Conservation (phyloP, 305 asterid species). For the Solanum hybrid region DNA sequence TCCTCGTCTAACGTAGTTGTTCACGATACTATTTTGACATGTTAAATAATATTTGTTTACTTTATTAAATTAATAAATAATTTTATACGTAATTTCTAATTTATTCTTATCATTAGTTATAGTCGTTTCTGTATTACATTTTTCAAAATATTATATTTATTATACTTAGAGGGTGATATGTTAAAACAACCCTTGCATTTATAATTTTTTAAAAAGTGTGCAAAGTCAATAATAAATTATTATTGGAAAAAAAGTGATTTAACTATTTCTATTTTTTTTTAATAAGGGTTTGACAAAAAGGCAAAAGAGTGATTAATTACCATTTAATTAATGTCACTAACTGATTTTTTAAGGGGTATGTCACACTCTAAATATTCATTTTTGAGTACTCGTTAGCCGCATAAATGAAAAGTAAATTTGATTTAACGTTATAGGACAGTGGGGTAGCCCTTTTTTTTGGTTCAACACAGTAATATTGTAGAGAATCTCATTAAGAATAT, state of each 20-base stretch:
- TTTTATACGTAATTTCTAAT: no score
- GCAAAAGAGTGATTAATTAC: background rate
- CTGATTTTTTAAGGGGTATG: background rate
- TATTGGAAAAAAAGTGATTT: no score
- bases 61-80: no score
- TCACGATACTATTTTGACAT: background rate
- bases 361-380: background rate
- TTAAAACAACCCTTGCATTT: background rate
- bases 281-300: background rate
- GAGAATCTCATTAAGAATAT: background rate
- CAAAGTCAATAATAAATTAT: no score
- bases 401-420: background rate
- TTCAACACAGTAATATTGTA: background rate
- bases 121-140: no score
- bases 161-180: no score
- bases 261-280: background rate
- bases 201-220: no score
- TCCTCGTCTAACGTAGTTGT: no score
- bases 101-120: no score
- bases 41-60: no score
- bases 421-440: background rate
- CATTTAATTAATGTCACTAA: background rate
- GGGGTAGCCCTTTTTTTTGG: background rate
- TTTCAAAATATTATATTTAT: no score
- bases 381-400: background rate